These are phyloP conservation scores for Talaromyces wortmannii DNA, from an alignment of 495 filamentous ascomycete genomes.

Conservation along the genomic window DNA sequence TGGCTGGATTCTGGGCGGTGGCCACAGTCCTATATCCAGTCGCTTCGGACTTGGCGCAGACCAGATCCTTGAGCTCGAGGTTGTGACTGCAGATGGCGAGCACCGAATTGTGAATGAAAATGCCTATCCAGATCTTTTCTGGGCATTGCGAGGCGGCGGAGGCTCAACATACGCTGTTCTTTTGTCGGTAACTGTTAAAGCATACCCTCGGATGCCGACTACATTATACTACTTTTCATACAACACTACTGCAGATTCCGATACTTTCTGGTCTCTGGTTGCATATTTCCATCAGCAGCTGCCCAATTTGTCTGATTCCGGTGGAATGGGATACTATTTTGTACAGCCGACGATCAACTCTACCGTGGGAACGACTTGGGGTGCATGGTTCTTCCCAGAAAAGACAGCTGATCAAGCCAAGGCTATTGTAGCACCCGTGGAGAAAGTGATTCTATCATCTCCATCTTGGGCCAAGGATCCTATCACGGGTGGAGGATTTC, in stretches of 20 bases:
- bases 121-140: constrained; percentile 49
- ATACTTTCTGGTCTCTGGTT: background rate
- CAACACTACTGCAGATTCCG: background rate
- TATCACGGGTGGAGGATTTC: background rate
- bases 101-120: background rate
- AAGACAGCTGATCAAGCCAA: background rate
- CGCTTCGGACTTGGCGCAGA: constrained; percentile 6
- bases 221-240: background rate
- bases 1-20: constrained; percentile 11
- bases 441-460: background rate
- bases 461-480: background rate
- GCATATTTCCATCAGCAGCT: background rate
- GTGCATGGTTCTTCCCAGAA: background rate
- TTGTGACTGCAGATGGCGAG: constrained; percentile 37
- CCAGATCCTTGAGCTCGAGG: constrained; percentile 12
- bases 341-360: background rate
- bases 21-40: background rate
- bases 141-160: constrained; percentile 26
- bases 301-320: constrained; percentile 20
- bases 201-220: background rate
- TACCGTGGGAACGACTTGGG: background rate
- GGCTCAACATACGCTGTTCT: constrained; percentile 26
- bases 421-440: background rate
- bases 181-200: constrained; percentile 12
- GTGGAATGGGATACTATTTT: constrained; percentile 31